Conservation (phyloP, 164 flowering plant species). For the Chimonanthus praecox region DNA sequence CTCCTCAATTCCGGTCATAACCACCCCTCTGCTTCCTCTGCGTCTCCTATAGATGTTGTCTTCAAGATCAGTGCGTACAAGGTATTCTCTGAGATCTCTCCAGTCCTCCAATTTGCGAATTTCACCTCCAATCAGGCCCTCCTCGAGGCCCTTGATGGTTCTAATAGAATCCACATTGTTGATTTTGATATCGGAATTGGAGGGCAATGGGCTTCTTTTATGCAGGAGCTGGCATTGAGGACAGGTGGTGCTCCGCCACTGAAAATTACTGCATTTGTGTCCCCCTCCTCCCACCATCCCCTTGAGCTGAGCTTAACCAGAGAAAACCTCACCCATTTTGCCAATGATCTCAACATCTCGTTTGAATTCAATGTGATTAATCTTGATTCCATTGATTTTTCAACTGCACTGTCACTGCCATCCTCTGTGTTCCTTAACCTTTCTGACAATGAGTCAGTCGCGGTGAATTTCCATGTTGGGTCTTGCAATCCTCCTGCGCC, state of each 20-base stretch:
- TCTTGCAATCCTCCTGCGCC: slow-evolving; percentile 36
- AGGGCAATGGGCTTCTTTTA: slow-evolving; percentile 84
- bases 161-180: slow-evolving; percentile 44
- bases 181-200: slow-evolving; percentile 84
- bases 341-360: slow-evolving; percentile 39
- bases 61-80: slow-evolving; percentile 70
- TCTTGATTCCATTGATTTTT: slow-evolving; percentile 41
- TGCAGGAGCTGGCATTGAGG: slow-evolving; percentile 67
- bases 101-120: slow-evolving; percentile 57
- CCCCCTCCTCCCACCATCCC: slow-evolving; percentile 42
- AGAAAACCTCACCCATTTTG: slow-evolving; percentile 62
- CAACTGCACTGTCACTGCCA: slow-evolving; percentile 25
- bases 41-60: slow-evolving; percentile 45
- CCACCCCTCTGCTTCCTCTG: slow-evolving; percentile 14
- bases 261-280: slow-evolving; percentile 65
- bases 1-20: slow-evolving; percentile 34
- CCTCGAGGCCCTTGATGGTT: slow-evolving; percentile 54
- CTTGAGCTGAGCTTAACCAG: slow-evolving; percentile 53
- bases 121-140: slow-evolving; percentile 81
- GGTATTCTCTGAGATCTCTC: slow-evolving; percentile 68
- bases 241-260: slow-evolving; percentile 37
- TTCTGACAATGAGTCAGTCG: slow-evolving; percentile 50
- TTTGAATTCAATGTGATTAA: slow-evolving; percentile 52
- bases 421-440: slow-evolving; percentile 11
- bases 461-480: slow-evolving; percentile 56